Conservation (phyloP, 306 rosid species). For the Delonix regia region DNA sequence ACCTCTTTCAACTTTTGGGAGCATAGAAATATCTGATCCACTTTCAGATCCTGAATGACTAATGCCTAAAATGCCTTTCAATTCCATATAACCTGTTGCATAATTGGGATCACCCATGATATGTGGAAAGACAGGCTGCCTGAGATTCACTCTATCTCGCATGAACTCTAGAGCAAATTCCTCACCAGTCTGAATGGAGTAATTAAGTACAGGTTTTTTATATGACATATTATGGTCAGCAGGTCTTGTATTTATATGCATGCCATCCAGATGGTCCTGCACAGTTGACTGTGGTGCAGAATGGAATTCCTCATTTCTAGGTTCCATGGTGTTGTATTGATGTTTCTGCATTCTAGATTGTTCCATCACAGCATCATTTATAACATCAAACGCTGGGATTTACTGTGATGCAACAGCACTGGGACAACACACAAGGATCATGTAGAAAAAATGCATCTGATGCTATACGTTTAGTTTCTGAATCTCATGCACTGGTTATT, state of each 20-base stretch:
- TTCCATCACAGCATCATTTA: slow-evolving; percentile 46
- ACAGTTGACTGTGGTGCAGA: slow-evolving; percentile 51
- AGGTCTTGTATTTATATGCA: slow-evolving; percentile 62
- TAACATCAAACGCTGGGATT: slow-evolving; percentile 28
- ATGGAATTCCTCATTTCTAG: slow-evolving; percentile 67
- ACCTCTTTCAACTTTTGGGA: slow-evolving; percentile 55
- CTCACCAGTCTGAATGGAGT: slow-evolving; percentile 92
- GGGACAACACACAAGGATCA: slow-evolving; percentile 20
- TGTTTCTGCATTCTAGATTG: slow-evolving; percentile 56
- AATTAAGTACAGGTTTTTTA: slow-evolving; percentile 73
- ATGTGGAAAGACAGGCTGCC: slow-evolving; percentile 62
- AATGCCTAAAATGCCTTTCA: slow-evolving; percentile 56
- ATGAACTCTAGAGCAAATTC: slow-evolving; percentile 90
- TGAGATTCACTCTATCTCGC: slow-evolving; percentile 80
- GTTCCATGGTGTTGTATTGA: slow-evolving; percentile 56
- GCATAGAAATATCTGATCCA: slow-evolving; percentile 58
- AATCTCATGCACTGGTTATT: slow-evolving; percentile 18
- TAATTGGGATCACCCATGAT: slow-evolving; percentile 58
- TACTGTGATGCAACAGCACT: slow-evolving; percentile 24
- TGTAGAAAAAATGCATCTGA: slow-evolving; percentile 11
- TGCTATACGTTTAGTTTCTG: slow-evolving; percentile 24
- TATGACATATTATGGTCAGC: slow-evolving; percentile 56
- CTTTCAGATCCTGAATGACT: slow-evolving; percentile 66
- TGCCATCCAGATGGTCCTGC: slow-evolving; percentile 64
- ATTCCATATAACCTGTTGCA: slow-evolving; percentile 61